These are phyloP conservation scores for Claviceps capensis DNA, from an alignment of 2,329 filamentous ascomycete species.

Conservation along the genomic window DNA sequence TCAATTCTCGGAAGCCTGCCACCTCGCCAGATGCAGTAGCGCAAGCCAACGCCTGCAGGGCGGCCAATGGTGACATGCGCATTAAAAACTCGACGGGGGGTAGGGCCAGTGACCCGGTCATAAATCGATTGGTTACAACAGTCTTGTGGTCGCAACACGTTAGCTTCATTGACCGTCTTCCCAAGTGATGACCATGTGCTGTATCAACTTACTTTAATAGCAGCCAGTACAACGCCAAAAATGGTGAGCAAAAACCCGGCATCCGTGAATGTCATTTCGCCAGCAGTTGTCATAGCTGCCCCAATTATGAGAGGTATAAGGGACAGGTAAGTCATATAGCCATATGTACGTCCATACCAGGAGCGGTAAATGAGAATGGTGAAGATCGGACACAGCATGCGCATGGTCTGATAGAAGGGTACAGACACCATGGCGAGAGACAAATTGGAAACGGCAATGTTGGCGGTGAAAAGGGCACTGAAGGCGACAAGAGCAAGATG, in stretches of 20 bases:
- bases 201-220: constrained; percentile 31
- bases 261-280: constrained; percentile 49
- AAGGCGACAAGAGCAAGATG: constrained; percentile 43
- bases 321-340: constrained; percentile 42
- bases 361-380: constrained; percentile 47
- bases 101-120: constrained; percentile 45
- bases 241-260: constrained; percentile 42
- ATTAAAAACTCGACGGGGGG: constrained; percentile 47
- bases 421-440: constrained; percentile 49
- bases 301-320: constrained; percentile 47
- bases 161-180: neutral
- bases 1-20: constrained; percentile 22
- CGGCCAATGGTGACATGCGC: constrained; percentile 48
- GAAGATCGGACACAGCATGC: constrained; percentile 47
- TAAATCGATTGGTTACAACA: constrained; percentile 49
- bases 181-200: neutral
- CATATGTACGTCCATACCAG: constrained; percentile 41
- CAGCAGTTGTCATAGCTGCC: constrained; percentile 44
- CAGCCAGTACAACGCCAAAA: constrained; percentile 38
- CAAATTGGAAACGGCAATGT: constrained; percentile 51
- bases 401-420: constrained; percentile 52
- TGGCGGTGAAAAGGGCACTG: constrained; percentile 47
- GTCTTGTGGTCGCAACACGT: constrained; percentile 20
- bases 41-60: constrained; percentile 38
- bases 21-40: constrained; percentile 40